Conservation (phyloP, 2,329 filamentous ascomycete species). For the Aspergillus sp. region DNA sequence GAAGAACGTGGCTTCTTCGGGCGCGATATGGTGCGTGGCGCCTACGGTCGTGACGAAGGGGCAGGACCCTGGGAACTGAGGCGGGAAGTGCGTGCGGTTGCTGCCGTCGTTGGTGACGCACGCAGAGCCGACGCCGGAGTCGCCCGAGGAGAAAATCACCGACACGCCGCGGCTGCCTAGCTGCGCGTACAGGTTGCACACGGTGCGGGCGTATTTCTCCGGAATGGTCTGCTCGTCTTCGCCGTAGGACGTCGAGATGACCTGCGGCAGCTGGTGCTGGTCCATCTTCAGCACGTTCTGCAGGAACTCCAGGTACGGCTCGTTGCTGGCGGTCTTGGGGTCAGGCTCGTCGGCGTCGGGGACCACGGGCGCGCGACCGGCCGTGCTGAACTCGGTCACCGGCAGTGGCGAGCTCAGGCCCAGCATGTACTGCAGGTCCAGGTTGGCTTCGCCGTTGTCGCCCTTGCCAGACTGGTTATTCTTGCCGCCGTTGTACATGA, state of each 20-base stretch:
- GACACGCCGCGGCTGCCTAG: constrained; percentile 44
- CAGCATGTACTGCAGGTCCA: constrained; percentile 44
- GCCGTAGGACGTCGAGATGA: constrained; percentile 35
- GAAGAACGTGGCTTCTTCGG: constrained; percentile 34
- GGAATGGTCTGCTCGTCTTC: constrained; percentile 36
- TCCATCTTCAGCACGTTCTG: constrained; percentile 24
- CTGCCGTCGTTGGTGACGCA: constrained; percentile 28
- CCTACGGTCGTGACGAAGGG: constrained; percentile 37
- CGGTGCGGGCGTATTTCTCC: constrained; percentile 26
- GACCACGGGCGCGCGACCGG: constrained; percentile 39
- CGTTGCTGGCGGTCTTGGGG: constrained; percentile 36
- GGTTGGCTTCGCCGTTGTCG: constrained; percentile 42
- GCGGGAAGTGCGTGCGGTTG: constrained; percentile 33
- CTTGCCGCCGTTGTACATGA: constrained; percentile 35
- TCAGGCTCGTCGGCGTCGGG: constrained; percentile 42
- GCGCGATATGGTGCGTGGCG: constrained; percentile 29
- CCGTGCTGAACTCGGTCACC: constrained; percentile 42
- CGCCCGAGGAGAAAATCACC: constrained; percentile 43
- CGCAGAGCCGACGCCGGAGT: constrained; percentile 37
- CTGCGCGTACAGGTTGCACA: constrained; percentile 42
- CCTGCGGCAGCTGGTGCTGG: constrained; percentile 25
- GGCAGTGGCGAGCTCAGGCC: constrained; percentile 38
- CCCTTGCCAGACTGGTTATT: constrained; percentile 28
- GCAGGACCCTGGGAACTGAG: constrained; percentile 35
- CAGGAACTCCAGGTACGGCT: constrained; percentile 37